A percentile compares a stretch with the other conserved stretches of the same genome.
Evolutionary conservation across 2,329 filamentous ascomycete genomes (phyloP).

Genomic region (Colletotrichum zoysiae): DNA sequence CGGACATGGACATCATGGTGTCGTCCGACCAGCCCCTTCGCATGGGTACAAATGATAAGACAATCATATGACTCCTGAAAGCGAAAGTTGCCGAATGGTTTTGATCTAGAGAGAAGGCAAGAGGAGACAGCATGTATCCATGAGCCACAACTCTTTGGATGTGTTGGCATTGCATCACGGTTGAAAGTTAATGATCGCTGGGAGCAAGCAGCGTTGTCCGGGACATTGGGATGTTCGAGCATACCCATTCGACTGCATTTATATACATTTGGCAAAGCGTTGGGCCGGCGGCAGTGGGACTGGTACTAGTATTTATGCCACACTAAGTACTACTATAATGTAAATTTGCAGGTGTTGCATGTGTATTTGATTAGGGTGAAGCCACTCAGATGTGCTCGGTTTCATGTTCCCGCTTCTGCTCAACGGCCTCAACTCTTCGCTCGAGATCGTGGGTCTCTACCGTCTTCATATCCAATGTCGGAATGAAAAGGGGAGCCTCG

Average conservation of each 20-base stretch:
- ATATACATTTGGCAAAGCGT: neutral
- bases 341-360: slow-evolving; percentile 6
- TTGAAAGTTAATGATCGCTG: neutral
- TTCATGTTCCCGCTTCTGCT: slow-evolving; percentile 58
- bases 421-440: slow-evolving; percentile 67
- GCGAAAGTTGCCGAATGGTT: neutral
- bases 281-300: slow-evolving; percentile 2
- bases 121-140: too few species aligned
- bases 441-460: slow-evolving; percentile 66
- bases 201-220: neutral
- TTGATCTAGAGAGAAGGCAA: neutral
- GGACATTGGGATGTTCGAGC: neutral
- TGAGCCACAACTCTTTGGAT: neutral
- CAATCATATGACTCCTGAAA: too few species aligned
- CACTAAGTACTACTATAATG: slow-evolving; percentile 21
- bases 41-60: slow-evolving; percentile 21
- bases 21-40: slow-evolving; percentile 20
- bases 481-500: slow-evolving; percentile 74
- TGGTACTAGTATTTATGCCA: slow-evolving; percentile 1
- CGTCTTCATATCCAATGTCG: slow-evolving; percentile 62
- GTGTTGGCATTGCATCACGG: neutral
- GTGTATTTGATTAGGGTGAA: neutral
- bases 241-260: slow-evolving; percentile 5
- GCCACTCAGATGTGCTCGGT: slow-evolving; percentile 27
- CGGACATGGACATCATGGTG: slow-evolving; percentile 23